Percentiles rank a stretch among this genome's conserved stretches.
phyloP scores from a whole-genome alignment of 192 early-diverging fungal species.

The Entophlyctis helioformis region DNA sequence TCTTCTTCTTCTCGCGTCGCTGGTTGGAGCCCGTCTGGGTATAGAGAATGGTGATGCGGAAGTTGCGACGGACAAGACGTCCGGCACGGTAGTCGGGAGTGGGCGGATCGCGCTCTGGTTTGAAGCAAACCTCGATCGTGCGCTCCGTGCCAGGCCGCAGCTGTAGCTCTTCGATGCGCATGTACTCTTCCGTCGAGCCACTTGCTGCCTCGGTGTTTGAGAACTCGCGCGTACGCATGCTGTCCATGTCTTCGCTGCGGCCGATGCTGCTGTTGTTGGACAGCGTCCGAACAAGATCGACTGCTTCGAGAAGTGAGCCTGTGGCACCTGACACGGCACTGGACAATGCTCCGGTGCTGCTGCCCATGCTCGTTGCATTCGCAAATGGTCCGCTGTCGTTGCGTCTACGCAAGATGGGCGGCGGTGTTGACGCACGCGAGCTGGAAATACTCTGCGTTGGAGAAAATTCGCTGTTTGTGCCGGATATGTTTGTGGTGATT shows the following conservation, averaged over 20 bases:
- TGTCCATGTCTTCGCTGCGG: too few species aligned
- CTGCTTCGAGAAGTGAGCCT: too few species aligned
- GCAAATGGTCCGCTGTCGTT: too few species aligned
- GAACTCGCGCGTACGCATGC: too few species aligned
- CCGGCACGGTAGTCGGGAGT: constrained; percentile 60
- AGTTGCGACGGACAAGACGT: constrained; percentile 24
- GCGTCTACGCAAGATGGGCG: too few species aligned
- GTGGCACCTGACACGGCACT: too few species aligned
- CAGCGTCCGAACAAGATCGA: too few species aligned
- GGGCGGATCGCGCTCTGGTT: constrained; percentile 50
- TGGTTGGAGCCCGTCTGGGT: constrained; percentile 20
- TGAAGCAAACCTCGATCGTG: constrained; percentile 67
- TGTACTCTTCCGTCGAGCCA: constrained; percentile 31
- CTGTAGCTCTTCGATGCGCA: constrained; percentile 76
- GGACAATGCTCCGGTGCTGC: too few species aligned
- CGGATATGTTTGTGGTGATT: too few species aligned
- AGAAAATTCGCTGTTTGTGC: constrained; percentile 4
- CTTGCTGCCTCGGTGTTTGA: constrained; percentile 20
- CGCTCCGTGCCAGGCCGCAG: constrained; percentile 76
- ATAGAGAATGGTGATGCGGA: constrained; percentile 18
- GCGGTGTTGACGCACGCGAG: constrained; percentile 35
- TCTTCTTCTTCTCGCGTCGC: constrained; percentile 55
- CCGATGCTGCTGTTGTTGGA: too few species aligned
- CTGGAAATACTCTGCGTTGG: constrained; percentile 24
- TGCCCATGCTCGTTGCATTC: too few species aligned